Conservation (phyloP, 345 rosid genomes). For the Dipteronia dyeriana region DNA sequence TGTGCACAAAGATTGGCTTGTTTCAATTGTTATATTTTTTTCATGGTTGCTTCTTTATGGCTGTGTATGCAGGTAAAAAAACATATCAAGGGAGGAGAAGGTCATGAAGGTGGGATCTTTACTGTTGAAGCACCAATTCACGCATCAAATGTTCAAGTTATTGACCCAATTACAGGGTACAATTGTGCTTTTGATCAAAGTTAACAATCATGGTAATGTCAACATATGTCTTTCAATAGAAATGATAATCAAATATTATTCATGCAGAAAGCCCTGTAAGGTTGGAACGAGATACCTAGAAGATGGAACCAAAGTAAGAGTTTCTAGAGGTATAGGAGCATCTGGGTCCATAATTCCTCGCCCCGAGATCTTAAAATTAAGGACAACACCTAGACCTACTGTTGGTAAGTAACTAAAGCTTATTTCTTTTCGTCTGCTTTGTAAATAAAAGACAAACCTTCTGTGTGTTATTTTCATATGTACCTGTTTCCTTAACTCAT, state of each 20-base stretch:
- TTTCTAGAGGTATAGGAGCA: conserved; percentile 82
- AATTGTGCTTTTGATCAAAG: background rate
- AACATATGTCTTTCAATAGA: conserved; percentile 4
- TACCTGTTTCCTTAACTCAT: background rate
- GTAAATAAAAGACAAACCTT: background rate
- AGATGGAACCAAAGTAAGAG: conserved; percentile 98
- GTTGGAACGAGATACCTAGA: conserved; percentile 79
- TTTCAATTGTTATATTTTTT: background rate
- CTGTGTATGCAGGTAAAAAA: conserved; percentile 66
- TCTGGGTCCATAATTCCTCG: conserved; percentile 91
- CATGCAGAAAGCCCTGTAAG: conserved; percentile 84
- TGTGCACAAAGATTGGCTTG: too few relatives aligned
- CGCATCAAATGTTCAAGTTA: conserved; percentile 90
- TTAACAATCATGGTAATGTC: background rate
- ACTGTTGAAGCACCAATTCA: conserved; percentile 96
- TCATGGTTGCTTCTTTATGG: background rate
- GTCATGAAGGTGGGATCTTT: conserved; percentile 96
- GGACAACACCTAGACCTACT: conserved; percentile 88
- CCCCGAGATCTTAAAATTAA: conserved; percentile 87
- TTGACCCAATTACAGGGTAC: conserved; percentile 95
- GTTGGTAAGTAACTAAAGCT: conserved; percentile 47
- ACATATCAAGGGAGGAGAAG: conserved; percentile 84
- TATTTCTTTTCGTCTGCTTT: background rate
- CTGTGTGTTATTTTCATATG: background rate
- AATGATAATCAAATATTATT: conserved; percentile 1